phyloP scores from a whole-genome alignment of 176 grass and related monocot genomes.

The Luzula sylvatica region DNA sequence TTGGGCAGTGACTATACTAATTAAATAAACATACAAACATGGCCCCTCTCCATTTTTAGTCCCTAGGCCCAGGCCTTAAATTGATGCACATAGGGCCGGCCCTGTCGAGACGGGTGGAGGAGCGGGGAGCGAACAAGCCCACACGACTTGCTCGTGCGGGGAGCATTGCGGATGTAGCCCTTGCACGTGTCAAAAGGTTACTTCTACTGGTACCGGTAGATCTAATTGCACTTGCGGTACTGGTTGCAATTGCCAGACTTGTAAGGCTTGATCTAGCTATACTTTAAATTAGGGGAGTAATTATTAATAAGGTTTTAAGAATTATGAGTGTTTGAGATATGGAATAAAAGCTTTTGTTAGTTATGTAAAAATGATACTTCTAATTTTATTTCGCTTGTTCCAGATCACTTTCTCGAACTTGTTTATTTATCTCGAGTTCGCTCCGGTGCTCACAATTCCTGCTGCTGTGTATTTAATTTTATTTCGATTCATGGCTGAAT shows the following conservation, averaged over 20 bases:
- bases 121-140: slow-evolving; percentile 11
- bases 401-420: too few relatives aligned
- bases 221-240: slow-evolving; percentile 37
- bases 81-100: too few relatives aligned
- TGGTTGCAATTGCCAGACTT: slow-evolving; percentile 25
- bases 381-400: too few relatives aligned
- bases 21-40: too few relatives aligned
- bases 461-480: too few relatives aligned
- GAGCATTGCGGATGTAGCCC: slow-evolving; percentile 51
- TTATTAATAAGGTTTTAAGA: neutral
- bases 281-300: too few relatives aligned
- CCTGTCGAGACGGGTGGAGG: neutral
- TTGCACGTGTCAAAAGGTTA: slow-evolving; percentile 29
- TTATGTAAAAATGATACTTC: neutral
- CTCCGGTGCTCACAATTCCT: too few relatives aligned
- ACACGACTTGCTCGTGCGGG: slow-evolving; percentile 46
- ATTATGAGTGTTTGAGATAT: neutral
- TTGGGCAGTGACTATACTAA: too few relatives aligned
- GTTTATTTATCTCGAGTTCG: too few relatives aligned
- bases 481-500: too few relatives aligned
- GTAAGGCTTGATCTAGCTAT: slow-evolving; percentile 6
- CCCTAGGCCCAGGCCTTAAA: too few relatives aligned
- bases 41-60: too few relatives aligned
- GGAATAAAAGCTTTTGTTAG: neutral
- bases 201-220: neutral